Evolutionary conservation across 257 asterid genomes (phyloP).

Genomic region (Dorcoceras hygrometricum): DNA sequence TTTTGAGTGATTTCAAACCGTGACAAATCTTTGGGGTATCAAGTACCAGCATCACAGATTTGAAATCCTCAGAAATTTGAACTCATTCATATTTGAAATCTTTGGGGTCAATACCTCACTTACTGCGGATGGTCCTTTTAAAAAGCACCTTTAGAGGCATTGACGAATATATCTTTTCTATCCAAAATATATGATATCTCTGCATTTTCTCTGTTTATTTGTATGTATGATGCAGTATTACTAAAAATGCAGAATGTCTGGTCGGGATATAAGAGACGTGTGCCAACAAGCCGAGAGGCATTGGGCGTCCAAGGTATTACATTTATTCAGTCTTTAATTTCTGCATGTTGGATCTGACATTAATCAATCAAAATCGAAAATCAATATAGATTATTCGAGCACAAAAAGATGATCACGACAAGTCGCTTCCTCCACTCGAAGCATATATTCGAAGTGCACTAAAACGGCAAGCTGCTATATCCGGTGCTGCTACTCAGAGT

Average conservation of each 20-base stretch:
- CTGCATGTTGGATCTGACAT: slow-evolving; percentile 7
- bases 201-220: background rate
- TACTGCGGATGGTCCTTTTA: no score
- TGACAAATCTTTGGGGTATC: background rate
- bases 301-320: slow-evolving; percentile 94
- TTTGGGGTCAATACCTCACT: no score
- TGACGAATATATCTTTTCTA: no score
- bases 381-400: slow-evolving; percentile 63
- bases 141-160: no score
- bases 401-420: slow-evolving; percentile 29
- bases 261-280: slow-evolving; percentile 86
- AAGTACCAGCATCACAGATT: background rate
- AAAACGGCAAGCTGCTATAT: slow-evolving; percentile 43
- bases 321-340: background rate
- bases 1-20: background rate
- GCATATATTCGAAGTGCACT: slow-evolving; percentile 63
- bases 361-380: slow-evolving; percentile 4
- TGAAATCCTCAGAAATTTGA: background rate
- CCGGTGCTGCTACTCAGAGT: slow-evolving; percentile 33
- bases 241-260: slow-evolving; percentile 72
- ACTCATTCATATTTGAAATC: no score
- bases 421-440: slow-evolving; percentile 61
- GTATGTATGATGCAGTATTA: background rate
- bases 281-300: slow-evolving; percentile 97
- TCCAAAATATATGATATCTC: background rate